phyloP scores from a whole-genome alignment of 2,329 filamentous ascomycete species.

The Diaporthe batatas region DNA sequence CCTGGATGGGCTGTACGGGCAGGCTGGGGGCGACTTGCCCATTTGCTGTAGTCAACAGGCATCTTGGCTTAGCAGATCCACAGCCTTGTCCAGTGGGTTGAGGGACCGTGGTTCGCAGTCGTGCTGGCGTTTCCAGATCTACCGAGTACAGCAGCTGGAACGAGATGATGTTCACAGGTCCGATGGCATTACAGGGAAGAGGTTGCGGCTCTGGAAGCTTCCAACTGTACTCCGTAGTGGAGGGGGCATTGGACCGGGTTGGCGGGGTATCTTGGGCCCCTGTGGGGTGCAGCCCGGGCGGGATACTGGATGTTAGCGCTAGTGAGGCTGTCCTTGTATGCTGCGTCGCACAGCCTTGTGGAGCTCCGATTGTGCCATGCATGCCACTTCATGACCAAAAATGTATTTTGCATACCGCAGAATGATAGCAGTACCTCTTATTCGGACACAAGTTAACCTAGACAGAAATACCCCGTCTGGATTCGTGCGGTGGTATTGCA shows the following conservation, averaged over 20 bases:
- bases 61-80: conserved; percentile 49
- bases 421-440: background rate
- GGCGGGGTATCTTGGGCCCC: conserved; percentile 12
- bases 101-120: background rate
- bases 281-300: conserved; percentile 1
- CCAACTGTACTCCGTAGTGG: background rate
- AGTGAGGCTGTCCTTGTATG: background rate
- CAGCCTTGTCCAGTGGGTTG: background rate
- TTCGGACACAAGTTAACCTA: background rate
- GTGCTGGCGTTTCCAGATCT: background rate
- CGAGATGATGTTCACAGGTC: background rate
- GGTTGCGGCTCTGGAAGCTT: conserved; percentile 30
- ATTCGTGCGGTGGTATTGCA: conserved; percentile 14
- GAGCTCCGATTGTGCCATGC: background rate
- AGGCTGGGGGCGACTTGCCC: conserved; percentile 58
- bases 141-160: background rate
- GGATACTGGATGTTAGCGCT: background rate
- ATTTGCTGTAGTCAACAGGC: conserved; percentile 73
- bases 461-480: background rate
- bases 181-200: background rate
- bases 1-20: conserved; percentile 1
- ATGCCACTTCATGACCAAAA: background rate
- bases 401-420: background rate
- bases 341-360: background rate
- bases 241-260: conserved; percentile 11